Evolutionary conservation across 139 green algal species (phyloP), one percentile per base, ranked within the genome.

Genomic region (Picochlorum sp.): DNA sequence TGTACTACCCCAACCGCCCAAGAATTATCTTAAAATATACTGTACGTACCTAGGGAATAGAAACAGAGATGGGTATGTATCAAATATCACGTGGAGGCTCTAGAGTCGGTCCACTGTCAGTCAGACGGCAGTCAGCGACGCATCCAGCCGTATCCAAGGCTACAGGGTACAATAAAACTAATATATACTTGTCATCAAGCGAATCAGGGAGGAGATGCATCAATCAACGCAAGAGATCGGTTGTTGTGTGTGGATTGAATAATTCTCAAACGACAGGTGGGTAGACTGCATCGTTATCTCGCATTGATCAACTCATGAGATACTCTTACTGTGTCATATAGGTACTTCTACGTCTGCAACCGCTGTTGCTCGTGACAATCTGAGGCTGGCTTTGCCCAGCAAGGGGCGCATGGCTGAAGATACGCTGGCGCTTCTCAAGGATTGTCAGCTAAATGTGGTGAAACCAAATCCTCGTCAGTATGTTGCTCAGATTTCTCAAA

Each of bases 371-470:
- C 59, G 72, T 1, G 54, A 63, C 20, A 32, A 61, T 3, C 75
- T 95, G 37, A 80, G 92, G 41, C 72, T 98, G 70, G 93, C 81
- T 0, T 75, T 98, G 21, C 93, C 93, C 14, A 90, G 77, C 81
- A 98, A 98, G 74, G 94, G 94, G 5, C 85, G 94, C 60, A 98
- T 99, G 94, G 90, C 93, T 15, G 94, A 99, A 70, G 94, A 98
- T 73, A 97, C 92, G 6, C 71, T 94, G 66, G 37, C 85, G 46
- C 84, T 98, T 26, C 78, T 97, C n/a, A 90, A 90, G 82, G 84
- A 93, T 57, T 96, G 84, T 64, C 88, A 96, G 49, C 82, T 98
- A 28, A 87, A 73, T 23, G 90, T 98, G 20, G 84, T 90, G 65
- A 98, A 98, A 79, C 82, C 88, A 56, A 99, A 99, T 81, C 93